These are phyloP conservation scores for Cyclotella cryptica DNA, from an alignment of 108 stramenopile genomes.

Conservation along the genomic window DNA sequence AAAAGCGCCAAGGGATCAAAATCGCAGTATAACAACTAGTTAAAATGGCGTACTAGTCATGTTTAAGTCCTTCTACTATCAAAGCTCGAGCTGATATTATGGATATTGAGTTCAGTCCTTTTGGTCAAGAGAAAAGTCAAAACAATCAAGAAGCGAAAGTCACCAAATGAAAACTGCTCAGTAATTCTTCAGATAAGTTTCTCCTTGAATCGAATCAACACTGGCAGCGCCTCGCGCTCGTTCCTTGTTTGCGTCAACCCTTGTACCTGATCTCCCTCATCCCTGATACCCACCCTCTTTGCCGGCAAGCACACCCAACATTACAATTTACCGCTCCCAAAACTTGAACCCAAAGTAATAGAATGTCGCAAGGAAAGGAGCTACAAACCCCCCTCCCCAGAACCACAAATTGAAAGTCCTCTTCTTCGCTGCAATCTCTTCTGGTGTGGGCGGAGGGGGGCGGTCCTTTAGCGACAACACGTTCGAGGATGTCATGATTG, in stretches of 20 bases:
- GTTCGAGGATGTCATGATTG: conserved; percentile 38
- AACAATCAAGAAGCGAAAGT: too few relatives aligned
- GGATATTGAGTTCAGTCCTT: too few relatives aligned
- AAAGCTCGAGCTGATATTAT: too few relatives aligned
- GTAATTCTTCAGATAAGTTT: too few relatives aligned
- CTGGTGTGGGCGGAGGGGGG: conserved; percentile 76
- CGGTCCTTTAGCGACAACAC: conserved; percentile 78
- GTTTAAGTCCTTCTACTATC: too few relatives aligned
- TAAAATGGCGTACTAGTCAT: too few relatives aligned
- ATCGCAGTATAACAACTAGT: too few relatives aligned
- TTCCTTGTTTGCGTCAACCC: neutral
- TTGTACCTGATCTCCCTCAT: neutral
- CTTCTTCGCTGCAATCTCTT: conserved; percentile 87
- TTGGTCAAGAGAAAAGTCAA: too few relatives aligned
- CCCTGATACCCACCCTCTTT: neutral
- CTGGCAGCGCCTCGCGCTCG: too few relatives aligned
- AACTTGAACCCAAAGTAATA: conserved; percentile 89
- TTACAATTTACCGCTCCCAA: conserved; percentile 73
- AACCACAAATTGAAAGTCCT: conserved; percentile 83
- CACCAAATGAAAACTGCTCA: too few relatives aligned
- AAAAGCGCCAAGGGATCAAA: too few relatives aligned
- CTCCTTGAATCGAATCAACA: too few relatives aligned
- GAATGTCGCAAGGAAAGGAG: conserved; percentile 85
- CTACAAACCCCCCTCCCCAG: conserved; percentile 90
- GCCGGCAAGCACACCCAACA: neutral